A percentile compares a stretch with the other conserved stretches of the same genome.
These are phyloP conservation scores for Isochrysis galbana DNA, from an alignment of 78 protist species.

Conservation along the genomic window DNA sequence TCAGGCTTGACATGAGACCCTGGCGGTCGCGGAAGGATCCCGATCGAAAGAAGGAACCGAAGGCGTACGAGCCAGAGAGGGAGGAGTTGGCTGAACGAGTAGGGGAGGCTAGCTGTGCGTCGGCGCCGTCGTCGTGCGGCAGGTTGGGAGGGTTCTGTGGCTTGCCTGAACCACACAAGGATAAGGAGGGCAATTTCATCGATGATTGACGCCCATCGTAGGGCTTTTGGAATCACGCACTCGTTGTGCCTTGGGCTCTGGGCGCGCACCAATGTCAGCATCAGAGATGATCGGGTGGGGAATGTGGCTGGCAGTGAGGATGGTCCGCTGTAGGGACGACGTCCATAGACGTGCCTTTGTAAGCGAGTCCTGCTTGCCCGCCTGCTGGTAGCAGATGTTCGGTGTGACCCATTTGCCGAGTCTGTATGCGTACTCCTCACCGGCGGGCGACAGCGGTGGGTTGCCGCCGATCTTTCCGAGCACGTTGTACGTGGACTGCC, in stretches of 20 bases:
- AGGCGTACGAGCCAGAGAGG: too few relatives aligned
- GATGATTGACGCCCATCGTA: too few relatives aligned
- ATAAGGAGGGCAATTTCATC: too few relatives aligned
- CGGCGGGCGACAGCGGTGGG: slow-evolving; percentile 57
- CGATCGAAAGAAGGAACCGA: too few relatives aligned
- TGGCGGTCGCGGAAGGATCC: too few relatives aligned
- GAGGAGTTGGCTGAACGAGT: too few relatives aligned
- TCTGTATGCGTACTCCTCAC: not conserved
- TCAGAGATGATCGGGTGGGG: not conserved
- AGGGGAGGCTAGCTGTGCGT: too few relatives aligned
- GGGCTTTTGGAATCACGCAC: too few relatives aligned
- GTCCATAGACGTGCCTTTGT: slow-evolving; percentile 4
- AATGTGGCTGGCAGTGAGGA: not conserved
- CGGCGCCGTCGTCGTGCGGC: not conserved
- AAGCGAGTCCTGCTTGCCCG: not conserved
- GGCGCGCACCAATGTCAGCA: too few relatives aligned
- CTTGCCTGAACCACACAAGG: too few relatives aligned
- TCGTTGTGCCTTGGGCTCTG: too few relatives aligned
- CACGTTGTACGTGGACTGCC: slow-evolving; percentile 82
- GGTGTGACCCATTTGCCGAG: not conserved
- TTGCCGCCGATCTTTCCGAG: slow-evolving; percentile 86
- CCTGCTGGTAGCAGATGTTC: not conserved
- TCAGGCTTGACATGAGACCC: too few relatives aligned
- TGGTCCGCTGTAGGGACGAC: slow-evolving; percentile 30
- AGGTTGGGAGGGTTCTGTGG: not conserved